phyloP scores from a whole-genome alignment of 2,329 filamentous ascomycete genomes.

The Fusarium albosuccineum region DNA sequence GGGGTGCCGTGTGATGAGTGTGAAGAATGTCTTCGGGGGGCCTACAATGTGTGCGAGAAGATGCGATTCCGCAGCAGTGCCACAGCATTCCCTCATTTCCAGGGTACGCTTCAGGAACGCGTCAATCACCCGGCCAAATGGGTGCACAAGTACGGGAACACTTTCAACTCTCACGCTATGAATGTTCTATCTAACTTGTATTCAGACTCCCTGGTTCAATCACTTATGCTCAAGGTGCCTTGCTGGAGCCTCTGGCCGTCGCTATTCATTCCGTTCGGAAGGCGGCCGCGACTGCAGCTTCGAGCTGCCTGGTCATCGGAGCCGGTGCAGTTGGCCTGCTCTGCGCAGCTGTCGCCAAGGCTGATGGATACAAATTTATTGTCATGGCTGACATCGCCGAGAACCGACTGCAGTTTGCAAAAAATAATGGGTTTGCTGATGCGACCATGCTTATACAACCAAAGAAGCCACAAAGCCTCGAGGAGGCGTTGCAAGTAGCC shows the following conservation, averaged over 20 bases:
- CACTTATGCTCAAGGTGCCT: slow-evolving; percentile 8
- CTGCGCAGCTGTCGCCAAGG: slow-evolving; percentile 15
- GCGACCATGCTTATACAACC: background rate
- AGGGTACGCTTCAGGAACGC: slow-evolving; percentile 70
- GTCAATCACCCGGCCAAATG: slow-evolving; percentile 71
- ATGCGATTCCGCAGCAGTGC: slow-evolving; percentile 71
- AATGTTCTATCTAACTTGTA: too few relatives aligned
- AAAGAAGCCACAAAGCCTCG: background rate
- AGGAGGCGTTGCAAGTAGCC: slow-evolving; percentile 1
- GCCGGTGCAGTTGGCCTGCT: slow-evolving; percentile 15
- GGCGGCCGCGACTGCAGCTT: background rate
- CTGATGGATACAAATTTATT: background rate
- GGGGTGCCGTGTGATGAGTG: slow-evolving; percentile 71
- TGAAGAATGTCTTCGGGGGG: slow-evolving; percentile 67
- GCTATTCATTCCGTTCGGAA: slow-evolving; percentile 10
- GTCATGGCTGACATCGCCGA: slow-evolving; percentile 13
- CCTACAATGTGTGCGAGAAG: slow-evolving; percentile 72
- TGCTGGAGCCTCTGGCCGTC: slow-evolving; percentile 18
- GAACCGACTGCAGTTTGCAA: slow-evolving; percentile 15
- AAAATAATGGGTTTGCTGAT: slow-evolving; percentile 11
- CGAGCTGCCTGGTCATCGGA: slow-evolving; percentile 7
- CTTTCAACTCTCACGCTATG: background rate
- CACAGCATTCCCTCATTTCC: slow-evolving; percentile 68
- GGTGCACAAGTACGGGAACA: slow-evolving; percentile 56
- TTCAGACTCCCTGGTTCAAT: slow-evolving; percentile 9